A percentile compares a stretch with the other conserved stretches of the same genome.
phyloP scores from a whole-genome alignment of 345 rosid genomes.

The Capsella bursapastoris region DNA sequence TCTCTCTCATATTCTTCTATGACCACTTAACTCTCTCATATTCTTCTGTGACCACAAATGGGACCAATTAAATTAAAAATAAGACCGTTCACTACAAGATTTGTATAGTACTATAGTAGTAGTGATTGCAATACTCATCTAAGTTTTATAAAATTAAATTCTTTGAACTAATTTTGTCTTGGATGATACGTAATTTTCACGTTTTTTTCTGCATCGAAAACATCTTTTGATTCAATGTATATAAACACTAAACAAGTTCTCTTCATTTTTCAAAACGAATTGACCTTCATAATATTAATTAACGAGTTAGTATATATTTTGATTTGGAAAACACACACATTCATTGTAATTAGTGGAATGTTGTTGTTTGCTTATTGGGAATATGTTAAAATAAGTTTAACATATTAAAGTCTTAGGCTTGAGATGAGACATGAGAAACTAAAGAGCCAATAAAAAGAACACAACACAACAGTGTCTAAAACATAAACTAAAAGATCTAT shows the following conservation, averaged over 20 bases:
- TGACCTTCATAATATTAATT: neutral
- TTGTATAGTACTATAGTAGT: neutral
- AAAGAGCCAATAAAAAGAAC: constrained; percentile 16
- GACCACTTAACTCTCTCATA: constrained; percentile 11
- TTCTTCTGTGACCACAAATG: neutral
- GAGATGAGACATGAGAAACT: neutral
- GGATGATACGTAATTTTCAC: constrained; percentile 14
- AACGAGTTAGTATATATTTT: neutral
- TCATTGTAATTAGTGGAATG: no score
- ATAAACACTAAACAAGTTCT: neutral
- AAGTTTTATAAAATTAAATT: neutral
- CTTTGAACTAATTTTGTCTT: constrained; percentile 19
- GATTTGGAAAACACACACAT: neutral
- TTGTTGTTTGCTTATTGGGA: constrained; percentile 11
- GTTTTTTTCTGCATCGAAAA: neutral
- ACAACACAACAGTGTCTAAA: neutral
- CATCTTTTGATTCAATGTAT: constrained; percentile 25
- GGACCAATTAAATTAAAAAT: neutral
- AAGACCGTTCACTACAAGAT: neutral
- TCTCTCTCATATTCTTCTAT: constrained; percentile 9
- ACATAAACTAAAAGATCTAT: neutral
- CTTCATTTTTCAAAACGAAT: neutral
- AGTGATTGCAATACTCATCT: neutral
- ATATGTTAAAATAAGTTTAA: neutral
- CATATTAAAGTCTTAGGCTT: constrained; percentile 19